phyloP scores from a whole-genome alignment of 345 rosid species.

The Gossypium herbaceum region DNA sequence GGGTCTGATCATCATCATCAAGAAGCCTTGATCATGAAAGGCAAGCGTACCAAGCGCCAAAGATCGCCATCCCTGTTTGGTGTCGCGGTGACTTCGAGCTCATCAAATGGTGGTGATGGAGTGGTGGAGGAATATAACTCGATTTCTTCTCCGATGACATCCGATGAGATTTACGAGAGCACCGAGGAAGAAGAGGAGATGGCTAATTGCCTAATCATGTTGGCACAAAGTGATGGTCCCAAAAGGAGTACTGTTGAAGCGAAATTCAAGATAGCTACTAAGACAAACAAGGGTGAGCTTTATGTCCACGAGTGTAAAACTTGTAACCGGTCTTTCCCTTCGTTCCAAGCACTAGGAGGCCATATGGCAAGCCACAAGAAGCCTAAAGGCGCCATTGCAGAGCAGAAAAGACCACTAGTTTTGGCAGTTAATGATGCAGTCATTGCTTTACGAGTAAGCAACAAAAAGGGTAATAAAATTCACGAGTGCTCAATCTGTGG shows the following conservation, averaged over 20 bases:
- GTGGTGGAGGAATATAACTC: constrained; percentile 32
- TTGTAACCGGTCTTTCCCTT: constrained; percentile 75
- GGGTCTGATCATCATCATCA: constrained; percentile 26
- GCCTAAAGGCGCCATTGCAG: constrained; percentile 31
- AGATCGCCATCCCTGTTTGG: constrained; percentile 45
- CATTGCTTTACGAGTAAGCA: constrained; percentile 36
- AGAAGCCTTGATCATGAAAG: constrained; percentile 38
- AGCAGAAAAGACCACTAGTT: constrained; percentile 24
- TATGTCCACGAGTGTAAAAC: constrained; percentile 87
- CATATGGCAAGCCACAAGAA: constrained; percentile 96
- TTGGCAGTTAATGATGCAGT: constrained; percentile 18
- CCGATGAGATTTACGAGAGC: constrained; percentile 34
- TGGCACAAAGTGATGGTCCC: constrained; percentile 59
- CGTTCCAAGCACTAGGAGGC: constrained; percentile 96
- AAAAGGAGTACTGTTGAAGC: background rate
- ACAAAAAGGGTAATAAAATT: constrained; percentile 34
- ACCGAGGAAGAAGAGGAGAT: constrained; percentile 83
- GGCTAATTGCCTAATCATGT: constrained; percentile 83
- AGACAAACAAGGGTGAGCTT: constrained; percentile 39
- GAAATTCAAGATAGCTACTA: constrained; percentile 8
- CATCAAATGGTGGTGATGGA: constrained; percentile 39
- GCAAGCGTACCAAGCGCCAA: constrained; percentile 83
- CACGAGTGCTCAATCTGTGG: constrained; percentile 98
- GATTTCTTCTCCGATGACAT: constrained; percentile 38
- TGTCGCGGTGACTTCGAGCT: constrained; percentile 34